Base-by-base conservation (phyloP, 257 asterid genomes). In the Solanum etuberosum region DNA sequence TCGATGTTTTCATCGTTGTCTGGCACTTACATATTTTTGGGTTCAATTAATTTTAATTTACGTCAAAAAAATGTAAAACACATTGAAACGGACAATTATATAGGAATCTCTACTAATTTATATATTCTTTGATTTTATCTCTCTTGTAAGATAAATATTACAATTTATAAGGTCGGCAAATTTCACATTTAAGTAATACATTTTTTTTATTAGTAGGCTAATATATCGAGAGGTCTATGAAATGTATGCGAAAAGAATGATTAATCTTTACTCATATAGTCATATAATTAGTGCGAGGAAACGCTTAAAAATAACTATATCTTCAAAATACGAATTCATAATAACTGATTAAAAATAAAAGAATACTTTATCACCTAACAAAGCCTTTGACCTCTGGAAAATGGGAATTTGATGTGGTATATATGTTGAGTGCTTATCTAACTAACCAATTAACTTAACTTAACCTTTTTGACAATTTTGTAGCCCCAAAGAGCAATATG, bases 351-450 rank as follows among this genome's bases (percentile, higher is more conserved):
- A 25, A 29, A 15, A 14, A 68, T 68, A 1, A 29, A 68, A 65
- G 20, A 68, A 29, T 31, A 7, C 0, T 11, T 8, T 71, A 71
- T 5, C 12, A 71, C 80, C 7, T 4, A 4, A 4, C 6, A 32
- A 7, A 31, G 23, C 7, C 51, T 35, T 73, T 73, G 82, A 73
- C 82, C 31, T 73, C 29, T 73, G 5, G 20, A 40, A 76, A 76
- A 9, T 48, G 42, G 16, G 68, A 81, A 31, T 48, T 48, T 31
- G 68, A 48, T 48, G 43, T 10, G 42, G 12, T 80, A 43, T 12
- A 76, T 76, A 76, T 27, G 65, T 76, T 71, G 43, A 89, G 95
- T 91, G 96, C 92, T 81, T 35, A 37, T 21, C 43, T 73, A 85
- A 67, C 86, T 88, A 74, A 91, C 92, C 92, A 35, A 90, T 88